Conservation (phyloP, 306 rosid genomes). For the Hylodesmum podocarpum region DNA sequence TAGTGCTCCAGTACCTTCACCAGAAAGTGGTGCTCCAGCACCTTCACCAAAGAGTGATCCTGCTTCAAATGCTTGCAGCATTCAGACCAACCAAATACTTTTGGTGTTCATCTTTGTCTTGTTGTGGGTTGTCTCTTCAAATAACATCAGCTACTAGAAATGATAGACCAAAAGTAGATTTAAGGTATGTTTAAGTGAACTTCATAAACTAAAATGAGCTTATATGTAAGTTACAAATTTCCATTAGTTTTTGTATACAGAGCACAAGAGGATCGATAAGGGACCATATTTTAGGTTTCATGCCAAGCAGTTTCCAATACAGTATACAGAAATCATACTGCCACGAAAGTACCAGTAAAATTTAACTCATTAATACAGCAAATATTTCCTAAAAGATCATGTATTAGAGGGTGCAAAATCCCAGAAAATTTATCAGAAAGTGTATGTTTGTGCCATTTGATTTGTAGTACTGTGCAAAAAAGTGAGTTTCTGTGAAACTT, state of each 20-base stretch:
- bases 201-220: too few species aligned
- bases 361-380: background rate
- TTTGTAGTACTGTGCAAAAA: background rate
- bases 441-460: background rate
- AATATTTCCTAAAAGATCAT: background rate
- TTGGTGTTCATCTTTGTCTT: slow-evolving; percentile 3
- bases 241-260: background rate
- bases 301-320: slow-evolving; percentile 3
- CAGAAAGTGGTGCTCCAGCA: background rate
- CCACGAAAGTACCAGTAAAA: background rate
- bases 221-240: too few species aligned
- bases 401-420: background rate
- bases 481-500: slow-evolving; percentile 10
- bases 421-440: background rate
- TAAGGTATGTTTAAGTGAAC: too few species aligned
- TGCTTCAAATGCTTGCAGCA: background rate
- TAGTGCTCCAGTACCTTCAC: background rate
- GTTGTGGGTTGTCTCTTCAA: background rate
- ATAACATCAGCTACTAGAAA: background rate
- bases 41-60: background rate
- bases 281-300: background rate
- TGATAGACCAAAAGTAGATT: background rate
- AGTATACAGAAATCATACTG: background rate
- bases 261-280: background rate
- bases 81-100: background rate